A percentile compares a stretch with the other conserved stretches of the same genome.
phyloP scores from a whole-genome alignment of 805 yeast genomes.

The Saturnispora quitensis region DNA sequence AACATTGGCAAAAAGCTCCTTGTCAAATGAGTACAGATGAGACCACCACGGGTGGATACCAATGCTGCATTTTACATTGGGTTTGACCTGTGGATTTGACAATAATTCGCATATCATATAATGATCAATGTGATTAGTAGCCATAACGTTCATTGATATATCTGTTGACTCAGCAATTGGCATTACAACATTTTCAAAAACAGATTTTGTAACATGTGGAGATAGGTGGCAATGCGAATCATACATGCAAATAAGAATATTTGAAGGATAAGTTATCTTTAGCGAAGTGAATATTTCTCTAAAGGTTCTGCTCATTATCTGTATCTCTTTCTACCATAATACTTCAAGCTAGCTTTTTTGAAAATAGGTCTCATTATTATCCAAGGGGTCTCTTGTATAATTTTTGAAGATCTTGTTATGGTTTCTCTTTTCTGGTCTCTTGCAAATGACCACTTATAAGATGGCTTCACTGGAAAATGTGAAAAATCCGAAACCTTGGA shows the following conservation, averaged over 20 bases:
- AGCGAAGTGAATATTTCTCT: background rate
- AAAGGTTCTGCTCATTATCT: background rate
- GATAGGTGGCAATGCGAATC: constrained; percentile 36
- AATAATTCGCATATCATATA: constrained; percentile 20
- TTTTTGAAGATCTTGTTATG: no score
- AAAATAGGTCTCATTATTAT: background rate
- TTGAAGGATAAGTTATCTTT: no score
- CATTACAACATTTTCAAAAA: constrained; percentile 3
- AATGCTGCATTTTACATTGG: constrained; percentile 36
- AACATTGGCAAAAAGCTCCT: constrained; percentile 2
- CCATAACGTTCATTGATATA: constrained; percentile 32
- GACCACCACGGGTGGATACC: constrained; percentile 94
- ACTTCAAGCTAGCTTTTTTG: background rate
- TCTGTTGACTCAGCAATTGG: background rate
- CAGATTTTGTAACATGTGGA: constrained; percentile 13
- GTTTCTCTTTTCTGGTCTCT: background rate
- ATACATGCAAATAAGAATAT: constrained; percentile 10
- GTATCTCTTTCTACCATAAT: background rate
- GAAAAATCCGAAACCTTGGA: background rate
- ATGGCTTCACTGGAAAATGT: background rate
- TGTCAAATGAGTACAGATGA: constrained; percentile 45
- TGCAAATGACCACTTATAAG: background rate
- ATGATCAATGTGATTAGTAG: constrained; percentile 36
- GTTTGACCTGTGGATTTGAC: background rate
- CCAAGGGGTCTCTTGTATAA: background rate